A percentile compares a stretch with the other conserved stretches of the same genome.
These are phyloP conservation scores for Solioccasus polychromus DNA, from an alignment of 768 basidiomycete genomes.

Conservation along the genomic window DNA sequence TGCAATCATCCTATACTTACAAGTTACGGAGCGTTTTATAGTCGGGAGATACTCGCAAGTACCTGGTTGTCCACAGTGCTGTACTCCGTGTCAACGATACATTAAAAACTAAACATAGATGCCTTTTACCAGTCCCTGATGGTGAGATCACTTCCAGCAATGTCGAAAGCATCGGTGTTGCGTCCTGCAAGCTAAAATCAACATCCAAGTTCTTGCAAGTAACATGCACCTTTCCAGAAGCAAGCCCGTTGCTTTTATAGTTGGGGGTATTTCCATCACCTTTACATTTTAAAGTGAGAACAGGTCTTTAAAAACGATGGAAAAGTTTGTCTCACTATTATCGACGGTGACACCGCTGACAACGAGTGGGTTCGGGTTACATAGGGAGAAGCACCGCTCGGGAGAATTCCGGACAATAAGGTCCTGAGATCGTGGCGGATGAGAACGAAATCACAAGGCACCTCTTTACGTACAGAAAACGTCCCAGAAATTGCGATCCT, in stretches of 20 bases:
- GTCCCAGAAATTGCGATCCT: conserved; percentile 43
- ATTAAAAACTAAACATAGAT: background rate
- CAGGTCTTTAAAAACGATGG: background rate
- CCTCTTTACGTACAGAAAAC: conserved; percentile 30
- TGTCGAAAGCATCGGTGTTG: conserved; percentile 54
- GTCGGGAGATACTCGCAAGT: background rate
- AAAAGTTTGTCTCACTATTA: conserved; percentile 43
- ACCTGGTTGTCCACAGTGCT: conserved; percentile 30
- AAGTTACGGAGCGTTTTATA: background rate
- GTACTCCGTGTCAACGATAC: background rate
- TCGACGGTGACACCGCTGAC: conserved; percentile 52
- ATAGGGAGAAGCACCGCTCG: conserved; percentile 30
- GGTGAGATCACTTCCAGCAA: conserved; percentile 33
- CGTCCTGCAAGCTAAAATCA: conserved; percentile 27
- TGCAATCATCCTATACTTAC: conserved; percentile 61
- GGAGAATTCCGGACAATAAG: conserved; percentile 42
- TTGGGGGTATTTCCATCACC: conserved; percentile 54
- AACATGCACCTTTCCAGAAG: conserved; percentile 39
- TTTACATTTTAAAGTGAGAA: conserved; percentile 18
- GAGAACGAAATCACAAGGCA: background rate
- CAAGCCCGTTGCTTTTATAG: conserved; percentile 42
- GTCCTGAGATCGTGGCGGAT: conserved; percentile 20
- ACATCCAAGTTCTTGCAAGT: background rate
- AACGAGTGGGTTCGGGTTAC: conserved; percentile 29
- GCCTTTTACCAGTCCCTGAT: conserved; percentile 29